Evolutionary conservation across 2,329 filamentous ascomycete genomes (phyloP).

Genomic region (Pseudogymnoascus sp.): DNA sequence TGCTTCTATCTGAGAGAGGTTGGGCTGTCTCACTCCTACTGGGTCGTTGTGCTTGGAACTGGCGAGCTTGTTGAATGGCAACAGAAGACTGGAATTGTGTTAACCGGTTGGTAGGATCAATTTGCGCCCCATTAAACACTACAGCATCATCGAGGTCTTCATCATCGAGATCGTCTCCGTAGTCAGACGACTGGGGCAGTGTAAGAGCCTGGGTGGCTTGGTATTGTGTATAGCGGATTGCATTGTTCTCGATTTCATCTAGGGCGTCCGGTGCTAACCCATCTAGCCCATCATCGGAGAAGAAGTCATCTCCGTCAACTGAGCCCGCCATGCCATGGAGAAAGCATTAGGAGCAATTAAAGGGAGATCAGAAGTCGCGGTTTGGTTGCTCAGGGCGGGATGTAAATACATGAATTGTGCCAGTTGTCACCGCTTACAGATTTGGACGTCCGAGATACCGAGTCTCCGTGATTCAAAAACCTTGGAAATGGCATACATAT

Average conservation of each 20-base stretch:
- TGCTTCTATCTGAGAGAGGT: slow-evolving; percentile 5
- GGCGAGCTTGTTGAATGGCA: background rate
- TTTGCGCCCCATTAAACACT: slow-evolving; percentile 33
- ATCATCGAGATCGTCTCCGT: slow-evolving; percentile 30
- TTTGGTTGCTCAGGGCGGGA: background rate
- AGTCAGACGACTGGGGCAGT: slow-evolving; percentile 29
- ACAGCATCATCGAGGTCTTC: slow-evolving; percentile 48
- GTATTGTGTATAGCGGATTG: slow-evolving; percentile 48
- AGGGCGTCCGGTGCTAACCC: slow-evolving; percentile 50
- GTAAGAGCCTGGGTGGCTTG: slow-evolving; percentile 21
- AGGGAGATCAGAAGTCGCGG: background rate
- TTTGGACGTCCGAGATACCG: background rate
- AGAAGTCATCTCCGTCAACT: slow-evolving; percentile 45
- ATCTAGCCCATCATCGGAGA: slow-evolving; percentile 58
- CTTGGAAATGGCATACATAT: background rate
- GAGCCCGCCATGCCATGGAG: slow-evolving; percentile 32
- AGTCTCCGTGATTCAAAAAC: background rate
- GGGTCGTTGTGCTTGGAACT: slow-evolving; percentile 10
- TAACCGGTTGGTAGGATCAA: slow-evolving; percentile 2
- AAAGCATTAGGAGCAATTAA: slow-evolving; percentile 22
- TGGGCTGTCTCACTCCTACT: slow-evolving; percentile 1
- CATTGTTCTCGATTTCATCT: slow-evolving; percentile 56
- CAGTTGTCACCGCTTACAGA: background rate
- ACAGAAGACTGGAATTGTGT: slow-evolving; percentile 3
- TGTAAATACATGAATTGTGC: slow-evolving; percentile 1